phyloP scores from a whole-genome alignment of 345 rosid species.

The Linum tenue region DNA sequence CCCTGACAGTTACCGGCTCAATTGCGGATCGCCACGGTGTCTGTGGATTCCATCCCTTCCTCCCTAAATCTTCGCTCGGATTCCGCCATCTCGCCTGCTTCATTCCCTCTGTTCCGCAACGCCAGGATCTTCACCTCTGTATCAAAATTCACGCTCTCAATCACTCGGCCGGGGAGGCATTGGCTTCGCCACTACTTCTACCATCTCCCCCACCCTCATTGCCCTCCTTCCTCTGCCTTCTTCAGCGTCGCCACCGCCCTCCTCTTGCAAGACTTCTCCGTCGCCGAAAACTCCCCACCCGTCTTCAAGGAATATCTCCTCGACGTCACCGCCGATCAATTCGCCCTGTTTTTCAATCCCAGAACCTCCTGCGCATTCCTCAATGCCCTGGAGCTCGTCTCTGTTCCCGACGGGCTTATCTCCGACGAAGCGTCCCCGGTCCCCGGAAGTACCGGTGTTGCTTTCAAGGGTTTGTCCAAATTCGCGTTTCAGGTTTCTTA shows the following conservation, averaged over 20 bases:
- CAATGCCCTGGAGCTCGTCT: conserved; percentile 59
- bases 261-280: conserved; percentile 40
- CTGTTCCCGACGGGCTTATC: too few relatives aligned
- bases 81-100: conserved; percentile 13
- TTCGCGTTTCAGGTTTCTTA: too few relatives aligned
- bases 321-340: too few relatives aligned
- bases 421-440: too few relatives aligned
- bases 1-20: conserved; percentile 48
- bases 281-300: conserved; percentile 44
- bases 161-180: too few relatives aligned
- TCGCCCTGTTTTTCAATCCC: too few relatives aligned
- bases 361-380: conserved; percentile 59
- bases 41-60: conserved; percentile 33
- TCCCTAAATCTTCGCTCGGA: conserved; percentile 11
- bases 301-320: too few relatives aligned
- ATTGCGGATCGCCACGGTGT: conserved; percentile 59
- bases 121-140: too few relatives aligned
- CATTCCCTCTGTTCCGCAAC: conserved; percentile 34
- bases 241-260: too few relatives aligned
- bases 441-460: conserved; percentile 33
- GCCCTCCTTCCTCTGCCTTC: too few relatives aligned
- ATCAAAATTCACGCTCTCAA: too few relatives aligned
- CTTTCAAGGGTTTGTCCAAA: too few relatives aligned
- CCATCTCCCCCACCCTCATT: conserved; percentile 50
- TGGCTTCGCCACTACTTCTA: conserved; percentile 76